These are phyloP conservation scores for Sporisorium iseilematis-ciliati DNA, from an alignment of 1,284 basidiomycete species.

Conservation along the genomic window DNA sequence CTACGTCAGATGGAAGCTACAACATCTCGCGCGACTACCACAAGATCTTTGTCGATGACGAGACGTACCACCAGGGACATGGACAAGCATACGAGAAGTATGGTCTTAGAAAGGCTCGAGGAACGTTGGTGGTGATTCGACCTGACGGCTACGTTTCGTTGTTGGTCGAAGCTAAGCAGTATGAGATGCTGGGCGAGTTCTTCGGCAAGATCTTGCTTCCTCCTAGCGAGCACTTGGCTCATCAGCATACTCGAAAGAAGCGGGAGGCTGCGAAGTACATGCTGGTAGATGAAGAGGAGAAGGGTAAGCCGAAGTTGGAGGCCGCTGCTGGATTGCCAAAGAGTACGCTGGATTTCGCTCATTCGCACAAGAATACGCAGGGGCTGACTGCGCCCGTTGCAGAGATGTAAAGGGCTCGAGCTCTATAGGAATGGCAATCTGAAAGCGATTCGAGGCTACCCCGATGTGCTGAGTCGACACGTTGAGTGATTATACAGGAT, in stretches of 20 bases:
- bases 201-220: conserved; percentile 24
- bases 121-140: conserved; percentile 35
- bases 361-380: conserved; percentile 27
- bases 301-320: conserved; percentile 7
- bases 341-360: conserved; percentile 16
- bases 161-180: conserved; percentile 15
- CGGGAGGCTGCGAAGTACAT: conserved; percentile 18
- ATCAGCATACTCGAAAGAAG: conserved; percentile 35
- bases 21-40: conserved; percentile 36
- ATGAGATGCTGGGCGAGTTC: conserved; percentile 19
- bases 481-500: too few species aligned
- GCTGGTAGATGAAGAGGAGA: conserved; percentile 5
- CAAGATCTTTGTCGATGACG: conserved; percentile 44
- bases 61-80: conserved; percentile 38
- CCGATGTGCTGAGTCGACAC: too few species aligned
- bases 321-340: conserved; percentile 11
- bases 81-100: conserved; percentile 36
- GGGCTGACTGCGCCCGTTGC: conserved; percentile 18
- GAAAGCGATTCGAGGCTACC: too few species aligned
- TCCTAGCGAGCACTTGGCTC: conserved; percentile 12
- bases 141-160: conserved; percentile 45
- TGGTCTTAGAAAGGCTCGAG: conserved; percentile 20
- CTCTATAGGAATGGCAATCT: too few species aligned
- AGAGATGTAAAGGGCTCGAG: conserved; percentile 14
- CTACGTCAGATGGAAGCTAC: conserved; percentile 23